phyloP scores from a whole-genome alignment of 345 rosid species.

The Psidium guajava region DNA sequence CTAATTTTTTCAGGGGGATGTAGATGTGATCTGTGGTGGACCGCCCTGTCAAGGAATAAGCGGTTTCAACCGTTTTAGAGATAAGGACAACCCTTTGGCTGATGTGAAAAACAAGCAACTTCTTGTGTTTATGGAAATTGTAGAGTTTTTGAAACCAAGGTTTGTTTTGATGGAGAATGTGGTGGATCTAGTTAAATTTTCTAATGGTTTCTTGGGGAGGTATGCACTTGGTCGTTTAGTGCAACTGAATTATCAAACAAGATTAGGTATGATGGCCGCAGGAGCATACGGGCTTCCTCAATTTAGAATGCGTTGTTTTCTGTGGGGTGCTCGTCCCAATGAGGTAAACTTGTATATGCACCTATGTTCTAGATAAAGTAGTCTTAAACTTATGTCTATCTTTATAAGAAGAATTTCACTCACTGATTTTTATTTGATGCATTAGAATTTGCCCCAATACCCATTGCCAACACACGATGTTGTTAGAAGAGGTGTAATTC shows the following conservation, averaged over 20 bases:
- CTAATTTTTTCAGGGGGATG: constrained; percentile 32
- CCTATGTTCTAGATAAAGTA: not conserved
- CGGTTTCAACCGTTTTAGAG: constrained; percentile 60
- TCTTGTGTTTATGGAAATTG: constrained; percentile 52
- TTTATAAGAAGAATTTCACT: not conserved
- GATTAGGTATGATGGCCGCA: constrained; percentile 80
- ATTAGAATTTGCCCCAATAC: constrained; percentile 58
- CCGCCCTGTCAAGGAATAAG: constrained; percentile 90
- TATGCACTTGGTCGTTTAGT: constrained; percentile 61
- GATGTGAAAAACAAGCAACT: constrained; percentile 64
- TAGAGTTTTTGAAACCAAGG: constrained; percentile 52
- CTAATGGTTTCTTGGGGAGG: constrained; percentile 45
- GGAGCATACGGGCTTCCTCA: constrained; percentile 88
- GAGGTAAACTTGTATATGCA: constrained; percentile 19
- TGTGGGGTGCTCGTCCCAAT: constrained; percentile 65
- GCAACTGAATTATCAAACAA: constrained; percentile 55
- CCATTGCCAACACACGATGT: constrained; percentile 83
- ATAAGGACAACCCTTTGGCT: constrained; percentile 29
- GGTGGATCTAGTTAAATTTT: constrained; percentile 56
- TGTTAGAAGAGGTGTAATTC: constrained; percentile 39
- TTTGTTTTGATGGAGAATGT: constrained; percentile 77
- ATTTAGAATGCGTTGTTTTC: constrained; percentile 58
- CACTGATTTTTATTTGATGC: not conserved
- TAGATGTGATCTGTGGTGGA: constrained; percentile 76
- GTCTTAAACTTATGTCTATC: not conserved